phyloP scores from a whole-genome alignment of 1,284 basidiomycete genomes.

The Cryptococcus maquisensis region DNA sequence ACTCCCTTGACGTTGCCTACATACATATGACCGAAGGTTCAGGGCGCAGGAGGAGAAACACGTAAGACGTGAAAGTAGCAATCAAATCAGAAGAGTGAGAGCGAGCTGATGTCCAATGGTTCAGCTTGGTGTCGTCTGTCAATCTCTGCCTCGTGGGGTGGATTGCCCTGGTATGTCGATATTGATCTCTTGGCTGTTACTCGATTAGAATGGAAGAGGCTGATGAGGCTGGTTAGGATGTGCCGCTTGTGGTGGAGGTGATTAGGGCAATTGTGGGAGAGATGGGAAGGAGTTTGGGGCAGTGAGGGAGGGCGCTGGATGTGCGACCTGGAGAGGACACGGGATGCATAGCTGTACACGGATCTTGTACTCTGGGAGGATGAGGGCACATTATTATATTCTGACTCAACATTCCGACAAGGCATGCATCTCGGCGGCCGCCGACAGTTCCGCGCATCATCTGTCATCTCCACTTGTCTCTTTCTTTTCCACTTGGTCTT shows the following conservation, averaged over 20 bases:
- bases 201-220: no score
- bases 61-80: neutral
- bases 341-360: no score
- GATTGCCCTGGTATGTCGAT: neutral
- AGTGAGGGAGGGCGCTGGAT: no score
- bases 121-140: neutral
- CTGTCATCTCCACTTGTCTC: neutral
- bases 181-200: neutral
- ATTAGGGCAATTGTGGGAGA: neutral
- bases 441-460: neutral
- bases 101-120: neutral
- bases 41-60: no score
- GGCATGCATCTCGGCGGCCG: no score
- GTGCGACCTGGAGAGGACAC: no score
- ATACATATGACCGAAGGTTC: neutral
- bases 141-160: neutral
- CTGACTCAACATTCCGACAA: no score
- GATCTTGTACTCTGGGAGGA: no score
- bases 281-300: no score
- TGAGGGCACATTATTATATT: no score
- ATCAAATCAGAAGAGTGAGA: neutral
- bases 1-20: neutral
- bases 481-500: neutral
- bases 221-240: no score
- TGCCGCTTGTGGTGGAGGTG: neutral